Evolutionary conservation across 768 basidiomycete species (phyloP).

Genomic region (Lentinus tigrinus): DNA sequence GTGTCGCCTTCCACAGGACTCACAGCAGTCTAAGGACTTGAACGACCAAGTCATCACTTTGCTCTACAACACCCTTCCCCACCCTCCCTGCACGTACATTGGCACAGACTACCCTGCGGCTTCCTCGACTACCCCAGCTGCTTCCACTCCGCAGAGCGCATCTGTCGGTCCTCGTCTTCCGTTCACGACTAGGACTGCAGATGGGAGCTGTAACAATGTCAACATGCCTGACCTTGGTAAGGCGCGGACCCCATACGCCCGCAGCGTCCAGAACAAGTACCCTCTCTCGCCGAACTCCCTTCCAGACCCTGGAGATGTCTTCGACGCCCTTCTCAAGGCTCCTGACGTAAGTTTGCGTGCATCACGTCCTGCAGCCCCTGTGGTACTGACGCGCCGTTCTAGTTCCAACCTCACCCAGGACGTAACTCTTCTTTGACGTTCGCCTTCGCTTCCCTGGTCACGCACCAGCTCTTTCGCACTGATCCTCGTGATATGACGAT

Average conservation of each 20-base stretch:
- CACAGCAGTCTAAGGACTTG: slow-evolving; percentile 38
- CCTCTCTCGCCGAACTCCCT: slow-evolving; percentile 41
- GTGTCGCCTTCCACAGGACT: slow-evolving; percentile 55
- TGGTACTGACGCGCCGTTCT: not conserved
- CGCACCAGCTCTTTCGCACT: slow-evolving; percentile 44
- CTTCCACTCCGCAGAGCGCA: slow-evolving; percentile 2
- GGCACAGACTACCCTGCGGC: slow-evolving; percentile 50
- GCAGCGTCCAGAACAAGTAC: slow-evolving; percentile 47
- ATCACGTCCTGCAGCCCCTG: not conserved
- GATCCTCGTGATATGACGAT: slow-evolving; percentile 39
- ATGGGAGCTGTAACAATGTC: slow-evolving; percentile 51
- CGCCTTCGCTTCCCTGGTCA: slow-evolving; percentile 27
- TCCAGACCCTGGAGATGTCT: slow-evolving; percentile 46
- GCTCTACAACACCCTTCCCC: slow-evolving; percentile 82
- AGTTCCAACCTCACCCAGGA: slow-evolving; percentile 30
- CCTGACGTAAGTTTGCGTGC: slow-evolving; percentile 17
- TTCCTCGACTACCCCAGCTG: not conserved
- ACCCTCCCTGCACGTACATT: slow-evolving; percentile 72
- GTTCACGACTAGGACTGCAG: slow-evolving; percentile 41
- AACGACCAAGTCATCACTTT: slow-evolving; percentile 32
- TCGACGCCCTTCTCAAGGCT: slow-evolving; percentile 37
- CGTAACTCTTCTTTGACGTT: slow-evolving; percentile 32
- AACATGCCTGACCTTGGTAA: slow-evolving; percentile 46
- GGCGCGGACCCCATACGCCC: slow-evolving; percentile 51
- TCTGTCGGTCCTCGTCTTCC: slow-evolving; percentile 22